These are phyloP conservation scores for Aspergillus uvarum DNA, from an alignment of 2,329 filamentous ascomycete species.

Conservation along the genomic window DNA sequence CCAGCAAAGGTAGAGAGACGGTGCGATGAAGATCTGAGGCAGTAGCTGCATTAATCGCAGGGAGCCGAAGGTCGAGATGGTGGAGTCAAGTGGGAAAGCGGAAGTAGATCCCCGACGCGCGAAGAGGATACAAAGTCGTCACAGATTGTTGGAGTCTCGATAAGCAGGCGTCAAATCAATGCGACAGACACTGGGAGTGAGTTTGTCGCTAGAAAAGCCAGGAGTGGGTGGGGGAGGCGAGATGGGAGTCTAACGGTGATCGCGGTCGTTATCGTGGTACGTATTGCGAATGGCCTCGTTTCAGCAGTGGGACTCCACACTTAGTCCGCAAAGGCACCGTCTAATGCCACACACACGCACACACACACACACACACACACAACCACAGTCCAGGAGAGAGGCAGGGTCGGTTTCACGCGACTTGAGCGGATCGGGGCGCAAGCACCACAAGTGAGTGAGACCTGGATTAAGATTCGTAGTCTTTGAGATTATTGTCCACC, in stretches of 20 bases:
- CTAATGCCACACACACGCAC: slow-evolving; percentile 11
- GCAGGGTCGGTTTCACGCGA: slow-evolving; percentile 18
- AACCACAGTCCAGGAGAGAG: slow-evolving; percentile 8
- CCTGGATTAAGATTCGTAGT: slow-evolving; percentile 14
- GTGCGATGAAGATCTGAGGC: slow-evolving; percentile 19
- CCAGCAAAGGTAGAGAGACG: slow-evolving; percentile 22
- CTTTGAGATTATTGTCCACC: slow-evolving; percentile 16
- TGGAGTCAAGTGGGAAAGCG: neutral
- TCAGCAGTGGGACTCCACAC: slow-evolving; percentile 21
- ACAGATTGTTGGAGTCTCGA: neutral
- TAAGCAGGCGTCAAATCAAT: neutral
- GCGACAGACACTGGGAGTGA: neutral
- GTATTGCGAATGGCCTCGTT: slow-evolving; percentile 14
- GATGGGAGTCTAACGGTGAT: slow-evolving; percentile 7
- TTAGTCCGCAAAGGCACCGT: slow-evolving; percentile 10
- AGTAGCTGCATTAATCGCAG: slow-evolving; percentile 29
- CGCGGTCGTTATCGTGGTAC: slow-evolving; percentile 8
- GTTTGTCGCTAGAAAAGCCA: neutral
- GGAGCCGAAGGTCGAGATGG: neutral
- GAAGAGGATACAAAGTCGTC: neutral
- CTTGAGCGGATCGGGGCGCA: slow-evolving; percentile 14
- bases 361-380: slow-evolving; percentile 10
- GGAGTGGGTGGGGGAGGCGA: slow-evolving; percentile 2
- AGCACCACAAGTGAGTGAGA: slow-evolving; percentile 2
- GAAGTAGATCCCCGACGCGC: neutral